Evolutionary conservation across 192 early-diverging fungal species (phyloP), one percentile per base, ranked within the genome.

Genomic region (Obelidium mucronatum): DNA sequence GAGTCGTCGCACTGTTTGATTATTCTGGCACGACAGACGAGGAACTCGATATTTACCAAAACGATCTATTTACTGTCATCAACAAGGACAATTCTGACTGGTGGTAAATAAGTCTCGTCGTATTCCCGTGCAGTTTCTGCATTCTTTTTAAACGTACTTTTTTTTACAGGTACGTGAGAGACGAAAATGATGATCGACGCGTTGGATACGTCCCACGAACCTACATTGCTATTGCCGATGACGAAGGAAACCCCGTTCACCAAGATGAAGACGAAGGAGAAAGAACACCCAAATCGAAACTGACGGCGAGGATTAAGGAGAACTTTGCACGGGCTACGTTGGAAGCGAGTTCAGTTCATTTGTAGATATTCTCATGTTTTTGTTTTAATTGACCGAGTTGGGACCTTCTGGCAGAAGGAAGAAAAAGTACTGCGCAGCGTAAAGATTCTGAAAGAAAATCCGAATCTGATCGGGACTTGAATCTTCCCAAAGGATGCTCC

Each of bases 1-100:
- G 62, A 33, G 54, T 77, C 30, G 66, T 79, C 1, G 84, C 84
- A 1, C 67, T 85, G 42, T 88, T 73, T 44, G 84, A 88, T 66
- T 86, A 88, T 63, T 56, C 58, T 22, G 84, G 84, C 6, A 66
- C 76, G 1, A 85, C 79, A 0, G 81, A 83, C 36, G 80, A 84
- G 65, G 86, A 88, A 64, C 65, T 88, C 19, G 69, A 64, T n/a
- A 82, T 84, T 42, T 11, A 28, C 37, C 44, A 73, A 26, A 83
- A 78, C 40, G 84, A 83, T 58, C 51, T 66, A 15, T 86, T 85
- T 73, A 26, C 24, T 1, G 33, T 88, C 5, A 8, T 88, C 19
- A 79, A 86, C 65, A 54, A 64, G 13, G 86, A 88, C 11, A 84
- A 82, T 63, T 19, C 31, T 5, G 86, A 88, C 55, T 88, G 86